These are phyloP conservation scores for Dactylellina leptospora DNA, from an alignment of 2,329 filamentous ascomycete genomes.

Conservation along the genomic window DNA sequence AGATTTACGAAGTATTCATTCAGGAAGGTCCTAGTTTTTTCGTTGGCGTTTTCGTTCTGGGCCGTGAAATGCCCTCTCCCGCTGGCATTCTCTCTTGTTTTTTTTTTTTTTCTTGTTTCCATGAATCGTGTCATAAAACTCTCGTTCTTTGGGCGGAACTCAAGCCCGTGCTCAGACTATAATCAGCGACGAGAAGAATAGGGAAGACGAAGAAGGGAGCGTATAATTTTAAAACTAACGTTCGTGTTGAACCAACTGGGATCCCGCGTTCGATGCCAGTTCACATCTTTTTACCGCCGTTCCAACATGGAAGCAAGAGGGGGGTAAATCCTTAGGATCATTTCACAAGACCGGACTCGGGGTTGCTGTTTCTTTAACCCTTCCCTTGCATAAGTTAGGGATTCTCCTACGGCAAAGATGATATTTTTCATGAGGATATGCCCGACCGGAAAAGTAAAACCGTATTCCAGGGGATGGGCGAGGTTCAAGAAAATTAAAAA, in stretches of 20 bases:
- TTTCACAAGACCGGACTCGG: background rate
- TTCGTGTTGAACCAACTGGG: background rate
- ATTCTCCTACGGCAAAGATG: background rate
- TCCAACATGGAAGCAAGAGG: conserved; percentile 32
- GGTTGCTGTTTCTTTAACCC: background rate
- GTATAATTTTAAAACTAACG: too few relatives aligned
- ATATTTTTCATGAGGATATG: background rate
- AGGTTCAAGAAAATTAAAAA: background rate
- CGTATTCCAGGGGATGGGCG: conserved; percentile 22
- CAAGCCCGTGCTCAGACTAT: conserved; percentile 2
- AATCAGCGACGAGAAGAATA: too few relatives aligned
- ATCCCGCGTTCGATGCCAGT: background rate
- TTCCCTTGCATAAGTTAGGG: conserved; percentile 23
- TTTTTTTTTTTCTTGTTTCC: background rate
- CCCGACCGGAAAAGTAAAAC: conserved; percentile 28
- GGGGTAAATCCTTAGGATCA: background rate
- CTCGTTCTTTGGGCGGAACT: too few relatives aligned
- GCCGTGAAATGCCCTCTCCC: too few relatives aligned
- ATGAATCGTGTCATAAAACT: too few relatives aligned
- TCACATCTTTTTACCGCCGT: conserved; percentile 23
- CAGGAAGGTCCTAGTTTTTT: conserved; percentile 7
- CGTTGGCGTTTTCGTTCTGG: too few relatives aligned
- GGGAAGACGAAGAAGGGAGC: too few relatives aligned
- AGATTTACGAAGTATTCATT: too few relatives aligned
- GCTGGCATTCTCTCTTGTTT: too few relatives aligned